Percentiles rank a stretch among this genome's conserved stretches.
Conservation (phyloP, 305 asterid genomes). For the Fraxinus latifolia region DNA sequence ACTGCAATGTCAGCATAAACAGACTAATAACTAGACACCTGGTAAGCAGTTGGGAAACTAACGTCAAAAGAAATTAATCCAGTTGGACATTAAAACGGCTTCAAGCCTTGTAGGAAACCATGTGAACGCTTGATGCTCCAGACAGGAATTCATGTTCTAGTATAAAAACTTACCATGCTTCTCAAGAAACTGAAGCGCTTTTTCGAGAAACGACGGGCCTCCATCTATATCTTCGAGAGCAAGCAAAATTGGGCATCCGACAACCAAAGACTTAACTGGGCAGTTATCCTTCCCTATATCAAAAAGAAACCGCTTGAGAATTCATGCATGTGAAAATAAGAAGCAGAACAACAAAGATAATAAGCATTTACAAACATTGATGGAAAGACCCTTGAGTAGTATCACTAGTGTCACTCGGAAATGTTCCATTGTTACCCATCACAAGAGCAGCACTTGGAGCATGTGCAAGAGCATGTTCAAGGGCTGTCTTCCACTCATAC, state of each 20-base stretch:
- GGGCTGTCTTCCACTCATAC: constrained; percentile 96
- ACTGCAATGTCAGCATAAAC: background rate
- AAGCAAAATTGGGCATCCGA: constrained; percentile 95
- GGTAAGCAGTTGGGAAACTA: constrained; percentile 7
- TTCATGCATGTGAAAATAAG: background rate
- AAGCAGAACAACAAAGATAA: background rate
- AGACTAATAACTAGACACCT: constrained; percentile 6
- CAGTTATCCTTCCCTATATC: constrained; percentile 86
- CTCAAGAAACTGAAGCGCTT: constrained; percentile 96
- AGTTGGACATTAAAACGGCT: constrained; percentile 3
- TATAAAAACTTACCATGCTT: constrained; percentile 59
- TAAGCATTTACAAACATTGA: constrained; percentile 57
- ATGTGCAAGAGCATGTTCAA: constrained; percentile 91
- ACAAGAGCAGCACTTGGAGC: constrained; percentile 98
- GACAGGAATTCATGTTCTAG: constrained; percentile 17
- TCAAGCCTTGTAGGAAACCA: constrained; percentile 22
- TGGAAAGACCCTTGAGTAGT: constrained; percentile 71
- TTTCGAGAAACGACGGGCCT: constrained; percentile 95
- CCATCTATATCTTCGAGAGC: constrained; percentile 99
- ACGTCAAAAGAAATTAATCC: constrained; percentile 3
- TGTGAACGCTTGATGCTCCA: background rate
- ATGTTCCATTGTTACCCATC: constrained; percentile 90
- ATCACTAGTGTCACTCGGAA: constrained; percentile 73
- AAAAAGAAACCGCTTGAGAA: constrained; percentile 17
- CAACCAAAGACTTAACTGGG: constrained; percentile 85